phyloP scores from a whole-genome alignment of 2,329 filamentous ascomycete species.

The Fusarium metavorans region DNA sequence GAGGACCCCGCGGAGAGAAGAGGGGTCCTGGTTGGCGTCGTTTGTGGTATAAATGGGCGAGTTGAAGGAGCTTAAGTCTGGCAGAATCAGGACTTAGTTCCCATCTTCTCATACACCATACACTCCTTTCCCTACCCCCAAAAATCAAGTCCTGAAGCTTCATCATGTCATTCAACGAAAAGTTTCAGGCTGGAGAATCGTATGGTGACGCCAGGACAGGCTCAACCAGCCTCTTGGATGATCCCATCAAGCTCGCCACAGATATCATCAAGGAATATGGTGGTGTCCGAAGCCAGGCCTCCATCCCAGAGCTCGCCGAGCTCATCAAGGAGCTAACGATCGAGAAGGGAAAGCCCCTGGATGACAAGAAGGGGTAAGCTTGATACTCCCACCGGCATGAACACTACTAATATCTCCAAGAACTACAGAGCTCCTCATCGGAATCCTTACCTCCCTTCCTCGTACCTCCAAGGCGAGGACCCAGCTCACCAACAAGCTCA shows the following conservation, averaged over 20 bases:
- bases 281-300: conserved; percentile 45
- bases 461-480: conserved; percentile 49
- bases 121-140: not conserved
- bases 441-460: conserved; percentile 54
- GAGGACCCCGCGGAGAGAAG: not conserved
- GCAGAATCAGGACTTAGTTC: not conserved
- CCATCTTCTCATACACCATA: not conserved
- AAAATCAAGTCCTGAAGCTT: not conserved
- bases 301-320: conserved; percentile 44
- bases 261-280: conserved; percentile 49
- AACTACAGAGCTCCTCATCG: conserved; percentile 55
- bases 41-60: conserved; percentile 24
- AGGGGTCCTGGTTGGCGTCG: not conserved
- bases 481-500: conserved; percentile 61
- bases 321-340: conserved; percentile 48
- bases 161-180: conserved; percentile 50
- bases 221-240: conserved; percentile 44
- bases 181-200: conserved; percentile 54
- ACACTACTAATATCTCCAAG: conserved; percentile 41
- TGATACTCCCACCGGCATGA: not conserved
- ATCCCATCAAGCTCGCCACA: conserved; percentile 50
- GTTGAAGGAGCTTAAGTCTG: not conserved
- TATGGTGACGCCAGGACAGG: conserved; percentile 47
- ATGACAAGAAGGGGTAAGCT: conserved; percentile 66
- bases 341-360: conserved; percentile 61